These are phyloP conservation scores for Chrysochromulina tobinii DNA, from an alignment of 78 protist species.

Conservation along the genomic window DNA sequence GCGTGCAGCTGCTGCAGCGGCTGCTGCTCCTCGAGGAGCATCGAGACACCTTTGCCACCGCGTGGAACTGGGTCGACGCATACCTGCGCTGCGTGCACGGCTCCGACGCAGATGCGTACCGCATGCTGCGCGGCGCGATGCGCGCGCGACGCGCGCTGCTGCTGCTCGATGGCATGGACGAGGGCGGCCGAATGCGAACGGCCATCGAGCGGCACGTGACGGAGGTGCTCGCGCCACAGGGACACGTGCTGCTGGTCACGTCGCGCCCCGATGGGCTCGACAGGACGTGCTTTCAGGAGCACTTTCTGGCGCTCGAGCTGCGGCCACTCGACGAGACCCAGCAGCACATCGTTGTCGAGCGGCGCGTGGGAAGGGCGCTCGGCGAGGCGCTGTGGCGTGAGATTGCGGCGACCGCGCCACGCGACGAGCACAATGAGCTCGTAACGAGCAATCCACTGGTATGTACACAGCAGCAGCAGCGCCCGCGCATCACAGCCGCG, in stretches of 20 bases:
- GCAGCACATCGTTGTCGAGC: background rate
- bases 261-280: background rate
- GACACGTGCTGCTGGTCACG: background rate
- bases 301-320: background rate
- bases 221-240: background rate
- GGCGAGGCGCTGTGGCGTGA: background rate
- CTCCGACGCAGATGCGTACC: no score
- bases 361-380: background rate
- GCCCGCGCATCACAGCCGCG: no score
- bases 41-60: background rate
- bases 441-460: no score
- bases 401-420: no score
- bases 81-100: background rate
- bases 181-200: background rate
- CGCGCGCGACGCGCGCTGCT: background rate
- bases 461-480: no score
- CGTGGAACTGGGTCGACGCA: slow-evolving; percentile 20
- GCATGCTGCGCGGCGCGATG: background rate
- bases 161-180: slow-evolving; percentile 1
- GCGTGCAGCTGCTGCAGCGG: background rate
- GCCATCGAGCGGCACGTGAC: background rate
- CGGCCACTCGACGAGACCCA: background rate
- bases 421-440: no score
- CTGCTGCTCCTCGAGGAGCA: background rate
- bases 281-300: no score